phyloP scores from a whole-genome alignment of 1,284 basidiomycete genomes.

The Apiotrichum brassicae region DNA sequence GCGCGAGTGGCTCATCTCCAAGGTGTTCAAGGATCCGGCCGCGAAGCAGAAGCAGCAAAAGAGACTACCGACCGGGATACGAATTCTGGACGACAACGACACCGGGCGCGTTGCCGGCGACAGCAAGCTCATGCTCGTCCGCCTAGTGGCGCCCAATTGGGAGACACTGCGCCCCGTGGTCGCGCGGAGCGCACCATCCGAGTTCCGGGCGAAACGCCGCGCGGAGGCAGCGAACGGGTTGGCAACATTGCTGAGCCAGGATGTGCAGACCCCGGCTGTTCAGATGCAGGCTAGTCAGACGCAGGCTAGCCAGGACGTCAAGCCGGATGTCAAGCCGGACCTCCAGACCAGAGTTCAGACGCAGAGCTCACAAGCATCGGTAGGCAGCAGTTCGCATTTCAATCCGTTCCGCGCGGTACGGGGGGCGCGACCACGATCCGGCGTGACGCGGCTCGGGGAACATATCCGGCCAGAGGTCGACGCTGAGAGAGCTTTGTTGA shows the following conservation, averaged over 20 bases:
- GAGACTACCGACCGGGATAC: no score
- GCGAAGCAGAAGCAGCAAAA: no score
- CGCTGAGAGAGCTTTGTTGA: no score
- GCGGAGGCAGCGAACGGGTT: neutral
- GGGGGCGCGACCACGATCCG: neutral
- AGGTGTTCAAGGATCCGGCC: no score
- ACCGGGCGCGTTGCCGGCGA: conserved; percentile 11
- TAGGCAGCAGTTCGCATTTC: no score
- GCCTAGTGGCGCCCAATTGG: conserved; percentile 31
- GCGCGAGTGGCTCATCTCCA: neutral
- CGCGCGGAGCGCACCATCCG: no score
- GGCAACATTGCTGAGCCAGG: neutral
- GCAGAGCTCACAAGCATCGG: no score
- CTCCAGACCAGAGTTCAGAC: no score
- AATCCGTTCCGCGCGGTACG: neutral
- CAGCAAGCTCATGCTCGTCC: conserved; percentile 27
- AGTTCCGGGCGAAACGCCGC: neutral
- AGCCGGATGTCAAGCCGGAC: no score
- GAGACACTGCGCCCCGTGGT: conserved; percentile 10
- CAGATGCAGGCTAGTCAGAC: no score
- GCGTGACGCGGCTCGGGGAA: neutral
- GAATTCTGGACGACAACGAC: neutral
- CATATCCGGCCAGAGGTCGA: neutral
- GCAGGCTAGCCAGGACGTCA: no score
- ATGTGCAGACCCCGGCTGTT: no score